Evolutionary conservation across 2,329 filamentous ascomycete species (phyloP), one percentile per base, ranked within the genome.

Genomic region (Ophiostoma sp.): DNA sequence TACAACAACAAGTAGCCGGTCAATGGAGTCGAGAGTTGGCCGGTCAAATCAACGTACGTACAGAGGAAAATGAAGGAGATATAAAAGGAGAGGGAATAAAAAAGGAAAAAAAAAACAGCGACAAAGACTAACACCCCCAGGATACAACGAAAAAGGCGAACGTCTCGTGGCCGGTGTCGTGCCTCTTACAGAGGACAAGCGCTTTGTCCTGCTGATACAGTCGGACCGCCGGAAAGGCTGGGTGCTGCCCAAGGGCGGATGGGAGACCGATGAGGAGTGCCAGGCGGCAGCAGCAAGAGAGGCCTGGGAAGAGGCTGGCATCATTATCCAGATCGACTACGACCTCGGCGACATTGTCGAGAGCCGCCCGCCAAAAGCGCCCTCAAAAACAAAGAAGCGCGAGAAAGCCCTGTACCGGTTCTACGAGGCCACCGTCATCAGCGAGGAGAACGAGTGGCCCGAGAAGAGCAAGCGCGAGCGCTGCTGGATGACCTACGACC

Each of bases 231-330:
- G 93, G 76, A 92, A 92, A 79, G 92, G 92, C 76, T 99, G 95
- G 95, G 95, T 99, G 62, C 85, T 99, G 71, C 95, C 95, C 72
- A 99, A 99, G 80, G 95, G 95, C 77, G 95, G 95, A 72, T 99
- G 95, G 94, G 95, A 99, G 80, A 90, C 89, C 44, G 95, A 99
- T 80, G 95, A 99, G 81, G 87, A 89, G 73, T 95, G 92, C 73
- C 88, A 90, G 73, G 87, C 94, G 78, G 92, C 95, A 71, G 95
- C 95, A 70, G 81, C 90, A 84, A 84, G 95, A 75, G 95, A 99
- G 80, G 95, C 95, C 72, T 98, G 95, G 95, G 95, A 98, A 82
- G 95, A 98, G 82, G 95, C 94, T 60, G 95, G 95, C 76, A 96
- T 98, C 77, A 85, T 91, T 76, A 91, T 94, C 80, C 90, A 87